phyloP scores from a whole-genome alignment of 2,329 filamentous ascomycete genomes.

The Eutypa lata region DNA sequence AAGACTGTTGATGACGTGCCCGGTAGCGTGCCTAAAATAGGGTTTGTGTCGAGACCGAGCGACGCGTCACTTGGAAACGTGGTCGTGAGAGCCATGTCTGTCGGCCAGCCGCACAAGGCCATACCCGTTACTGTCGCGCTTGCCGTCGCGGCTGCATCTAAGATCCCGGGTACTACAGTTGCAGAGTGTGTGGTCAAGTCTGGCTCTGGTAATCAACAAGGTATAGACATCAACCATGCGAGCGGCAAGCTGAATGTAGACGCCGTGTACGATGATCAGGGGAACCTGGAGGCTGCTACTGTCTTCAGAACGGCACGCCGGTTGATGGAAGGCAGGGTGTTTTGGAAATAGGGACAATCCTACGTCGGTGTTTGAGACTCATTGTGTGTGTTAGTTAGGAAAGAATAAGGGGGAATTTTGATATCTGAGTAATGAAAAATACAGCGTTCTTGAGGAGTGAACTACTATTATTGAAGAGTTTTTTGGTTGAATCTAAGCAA shows the following conservation, averaged over 20 bases:
- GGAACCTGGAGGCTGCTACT: constrained; percentile 33
- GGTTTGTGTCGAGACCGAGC: constrained; percentile 35
- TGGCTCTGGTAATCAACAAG: background rate
- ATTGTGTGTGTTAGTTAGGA: no score
- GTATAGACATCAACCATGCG: constrained; percentile 37
- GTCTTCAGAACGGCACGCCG: constrained; percentile 46
- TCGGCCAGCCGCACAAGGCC: constrained; percentile 44
- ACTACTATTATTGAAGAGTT: no score
- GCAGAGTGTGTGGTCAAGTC: background rate
- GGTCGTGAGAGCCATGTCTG: constrained; percentile 34
- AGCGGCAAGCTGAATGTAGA: constrained; percentile 44
- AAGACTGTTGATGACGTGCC: constrained; percentile 18
- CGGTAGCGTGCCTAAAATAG: constrained; percentile 42
- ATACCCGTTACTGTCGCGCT: constrained; percentile 39
- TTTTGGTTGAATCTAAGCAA: no score
- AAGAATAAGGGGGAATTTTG: no score
- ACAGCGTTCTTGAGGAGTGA: no score
- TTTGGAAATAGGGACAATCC: constrained; percentile 2
- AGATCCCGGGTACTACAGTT: constrained; percentile 32
- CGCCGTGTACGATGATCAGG: constrained; percentile 34
- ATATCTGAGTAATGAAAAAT: no score
- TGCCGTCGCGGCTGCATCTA: constrained; percentile 36
- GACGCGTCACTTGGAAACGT: background rate
- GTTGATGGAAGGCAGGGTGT: constrained; percentile 42
- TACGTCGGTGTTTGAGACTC: no score